phyloP scores from a whole-genome alignment of 2,329 filamentous ascomycete genomes.

The Plectosphaerella plurivora region DNA sequence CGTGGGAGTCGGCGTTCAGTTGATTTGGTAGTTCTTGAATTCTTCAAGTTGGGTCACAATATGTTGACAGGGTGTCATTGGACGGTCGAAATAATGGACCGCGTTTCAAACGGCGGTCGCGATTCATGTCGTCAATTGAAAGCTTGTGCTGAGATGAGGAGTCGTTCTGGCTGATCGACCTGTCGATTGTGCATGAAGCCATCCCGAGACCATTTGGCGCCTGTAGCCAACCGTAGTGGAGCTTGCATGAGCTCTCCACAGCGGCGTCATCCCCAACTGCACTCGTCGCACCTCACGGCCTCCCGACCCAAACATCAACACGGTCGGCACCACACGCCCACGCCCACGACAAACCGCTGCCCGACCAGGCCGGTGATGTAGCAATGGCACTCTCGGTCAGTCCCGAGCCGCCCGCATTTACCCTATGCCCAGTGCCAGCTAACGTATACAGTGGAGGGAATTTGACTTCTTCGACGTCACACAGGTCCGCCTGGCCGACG shows the following conservation, averaged over 20 bases:
- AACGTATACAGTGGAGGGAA: slow-evolving; percentile 75
- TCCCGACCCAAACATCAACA: background rate
- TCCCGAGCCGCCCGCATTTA: background rate
- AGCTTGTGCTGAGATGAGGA: too few species aligned
- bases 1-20: too few species aligned
- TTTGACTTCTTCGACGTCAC: slow-evolving; percentile 99
- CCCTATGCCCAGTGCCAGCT: background rate
- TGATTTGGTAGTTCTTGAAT: too few species aligned
- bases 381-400: slow-evolving; percentile 14
- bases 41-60: too few species aligned
- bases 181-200: too few species aligned
- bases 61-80: too few species aligned
- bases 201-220: background rate
- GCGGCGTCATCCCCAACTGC: slow-evolving; percentile 18
- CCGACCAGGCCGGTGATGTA: slow-evolving; percentile 8
- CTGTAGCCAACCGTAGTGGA: background rate
- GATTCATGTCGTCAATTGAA: too few species aligned
- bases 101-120: too few species aligned
- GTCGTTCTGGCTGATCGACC: too few species aligned
- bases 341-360: too few species aligned
- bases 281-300: background rate
- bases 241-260: slow-evolving; percentile 12
- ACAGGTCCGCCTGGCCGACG: slow-evolving; percentile 74
- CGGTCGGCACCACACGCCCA: background rate
- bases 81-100: too few species aligned